These are phyloP conservation scores for Crucihimalaya himalaica DNA, from an alignment of 345 rosid species.

Conservation along the genomic window DNA sequence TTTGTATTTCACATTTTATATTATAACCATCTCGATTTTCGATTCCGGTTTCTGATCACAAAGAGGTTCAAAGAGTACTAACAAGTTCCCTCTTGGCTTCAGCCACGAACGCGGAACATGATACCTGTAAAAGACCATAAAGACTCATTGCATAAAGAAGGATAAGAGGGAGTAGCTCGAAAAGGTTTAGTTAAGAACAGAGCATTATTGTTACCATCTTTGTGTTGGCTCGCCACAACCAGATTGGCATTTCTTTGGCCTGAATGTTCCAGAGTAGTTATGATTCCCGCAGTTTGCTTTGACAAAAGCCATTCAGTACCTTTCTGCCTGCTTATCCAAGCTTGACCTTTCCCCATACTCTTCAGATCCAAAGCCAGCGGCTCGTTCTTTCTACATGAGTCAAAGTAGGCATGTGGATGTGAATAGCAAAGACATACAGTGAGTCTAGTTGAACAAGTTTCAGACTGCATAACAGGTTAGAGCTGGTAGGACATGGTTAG, in stretches of 20 bases:
- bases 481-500: no score
- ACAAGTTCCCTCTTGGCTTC: constrained; percentile 65
- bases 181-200: background rate
- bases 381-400: constrained; percentile 66
- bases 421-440: background rate
- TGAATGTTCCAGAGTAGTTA: constrained; percentile 69
- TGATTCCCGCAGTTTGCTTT: constrained; percentile 69
- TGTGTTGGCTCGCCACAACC: constrained; percentile 90
- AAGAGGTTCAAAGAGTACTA: constrained; percentile 69
- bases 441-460: background rate
- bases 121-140: constrained; percentile 69
- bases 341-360: constrained; percentile 98
- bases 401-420: constrained; percentile 60
- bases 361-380: constrained; percentile 84
- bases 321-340: constrained; percentile 93
- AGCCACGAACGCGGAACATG: constrained; percentile 93
- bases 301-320: constrained; percentile 88
- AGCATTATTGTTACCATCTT: constrained; percentile 52
- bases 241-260: constrained; percentile 67
- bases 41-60: background rate
- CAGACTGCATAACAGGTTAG: no score
- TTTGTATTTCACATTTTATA: background rate
- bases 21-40: background rate
- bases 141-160: background rate
- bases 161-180: background rate